Percentiles rank a stretch among this genome's conserved stretches.
Conservation (phyloP, 345 rosid genomes). For the Camelina hispida region DNA sequence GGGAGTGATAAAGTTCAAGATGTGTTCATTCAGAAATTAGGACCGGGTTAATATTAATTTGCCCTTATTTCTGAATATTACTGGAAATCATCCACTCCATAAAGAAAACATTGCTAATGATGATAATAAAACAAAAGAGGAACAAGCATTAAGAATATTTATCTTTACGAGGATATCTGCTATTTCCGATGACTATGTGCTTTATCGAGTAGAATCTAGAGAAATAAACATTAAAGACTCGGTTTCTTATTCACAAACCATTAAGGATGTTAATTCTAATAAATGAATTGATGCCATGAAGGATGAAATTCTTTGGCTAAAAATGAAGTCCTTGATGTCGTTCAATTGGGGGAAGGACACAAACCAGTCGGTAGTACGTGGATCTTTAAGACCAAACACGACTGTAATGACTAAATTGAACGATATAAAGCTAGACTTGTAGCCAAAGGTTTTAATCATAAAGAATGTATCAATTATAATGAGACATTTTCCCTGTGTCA, state of each 20-base stretch:
- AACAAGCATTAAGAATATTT: not conserved
- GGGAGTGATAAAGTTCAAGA: too few species aligned
- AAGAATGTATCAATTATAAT: not conserved
- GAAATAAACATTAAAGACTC: not conserved
- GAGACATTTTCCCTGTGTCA: constrained; percentile 1
- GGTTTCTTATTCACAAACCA: constrained; percentile 20
- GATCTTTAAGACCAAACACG: constrained; percentile 18
- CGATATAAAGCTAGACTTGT: constrained; percentile 15
- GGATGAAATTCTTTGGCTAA: not conserved
- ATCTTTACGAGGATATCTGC: not conserved
- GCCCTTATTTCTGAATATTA: too few species aligned
- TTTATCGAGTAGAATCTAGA: constrained; percentile 10
- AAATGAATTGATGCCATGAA: constrained; percentile 1
- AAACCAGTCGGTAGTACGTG: constrained; percentile 4
- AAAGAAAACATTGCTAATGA: not conserved
- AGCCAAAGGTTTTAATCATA: constrained; percentile 19
- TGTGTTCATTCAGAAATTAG: too few species aligned
- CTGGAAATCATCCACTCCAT: not conserved
- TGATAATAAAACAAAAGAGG: not conserved
- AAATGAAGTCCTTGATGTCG: not conserved
- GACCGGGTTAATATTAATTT: too few species aligned
- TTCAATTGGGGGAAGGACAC: constrained; percentile 9
- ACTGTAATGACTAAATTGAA: not conserved
- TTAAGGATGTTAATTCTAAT: constrained; percentile 12
- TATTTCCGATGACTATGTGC: not conserved